Percentiles rank a stretch among this genome's conserved stretches.
Conservation (phyloP, 495 filamentous ascomycete species). For the Neurospora sp. region DNA sequence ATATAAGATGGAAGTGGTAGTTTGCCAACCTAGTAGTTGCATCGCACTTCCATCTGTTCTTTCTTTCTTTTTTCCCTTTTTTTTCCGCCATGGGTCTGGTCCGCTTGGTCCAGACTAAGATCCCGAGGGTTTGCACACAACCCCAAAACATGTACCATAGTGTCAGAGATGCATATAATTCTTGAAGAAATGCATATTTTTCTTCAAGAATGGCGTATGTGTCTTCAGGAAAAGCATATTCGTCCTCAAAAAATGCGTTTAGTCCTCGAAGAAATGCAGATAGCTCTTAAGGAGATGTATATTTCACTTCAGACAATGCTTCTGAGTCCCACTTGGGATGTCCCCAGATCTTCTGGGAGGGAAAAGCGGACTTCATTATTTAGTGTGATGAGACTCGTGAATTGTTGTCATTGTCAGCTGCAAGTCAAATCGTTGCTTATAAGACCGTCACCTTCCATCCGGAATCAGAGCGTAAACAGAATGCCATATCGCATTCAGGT, state of each 20-base stretch:
- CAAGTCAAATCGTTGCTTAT: too few relatives aligned
- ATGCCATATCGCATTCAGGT: neutral
- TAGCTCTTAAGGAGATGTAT: neutral
- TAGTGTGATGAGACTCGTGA: neutral
- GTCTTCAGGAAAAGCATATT: neutral
- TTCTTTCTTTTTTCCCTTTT: neutral
- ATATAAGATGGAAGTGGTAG: neutral
- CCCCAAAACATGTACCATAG: neutral
- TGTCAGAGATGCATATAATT: neutral
- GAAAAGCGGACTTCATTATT: neutral
- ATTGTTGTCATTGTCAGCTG: neutral
- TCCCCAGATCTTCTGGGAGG: neutral
- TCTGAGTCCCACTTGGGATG: neutral
- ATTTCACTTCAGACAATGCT: neutral
- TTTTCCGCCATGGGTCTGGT: too few relatives aligned
- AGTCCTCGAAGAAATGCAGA: neutral
- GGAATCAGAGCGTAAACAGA: neutral
- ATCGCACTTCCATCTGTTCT: neutral
- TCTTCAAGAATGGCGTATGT: neutral
- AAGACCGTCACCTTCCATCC: too few relatives aligned
- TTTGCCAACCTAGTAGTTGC: neutral
- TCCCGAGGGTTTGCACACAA: neutral
- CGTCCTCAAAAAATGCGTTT: neutral
- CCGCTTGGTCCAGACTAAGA: neutral
- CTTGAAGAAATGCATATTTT: neutral